phyloP scores from a whole-genome alignment of 371 early-diverging fungal species.

The Mortierella sp. region DNA sequence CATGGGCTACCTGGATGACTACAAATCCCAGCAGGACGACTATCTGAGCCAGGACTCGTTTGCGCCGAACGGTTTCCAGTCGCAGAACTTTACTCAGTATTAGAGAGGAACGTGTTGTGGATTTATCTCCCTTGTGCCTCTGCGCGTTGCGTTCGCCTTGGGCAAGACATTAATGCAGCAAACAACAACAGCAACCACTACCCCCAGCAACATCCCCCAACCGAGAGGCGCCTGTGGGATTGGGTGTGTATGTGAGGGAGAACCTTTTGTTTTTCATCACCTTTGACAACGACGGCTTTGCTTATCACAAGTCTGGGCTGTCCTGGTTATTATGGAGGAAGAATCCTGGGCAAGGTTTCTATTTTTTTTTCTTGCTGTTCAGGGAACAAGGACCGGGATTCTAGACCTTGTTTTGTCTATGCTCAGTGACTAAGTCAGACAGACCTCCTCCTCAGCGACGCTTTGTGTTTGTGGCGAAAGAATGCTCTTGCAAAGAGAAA shows the following conservation, averaged over 20 bases:
- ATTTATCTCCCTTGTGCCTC: neutral
- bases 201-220: neutral
- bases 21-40: constrained; percentile 73
- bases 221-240: constrained; percentile 1
- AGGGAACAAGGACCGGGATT: neutral
- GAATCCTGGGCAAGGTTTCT: neutral
- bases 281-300: neutral
- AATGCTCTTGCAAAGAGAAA: no score
- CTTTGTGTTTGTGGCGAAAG: no score
- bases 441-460: no score
- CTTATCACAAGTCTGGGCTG: neutral
- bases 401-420: no score
- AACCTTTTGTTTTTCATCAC: neutral
- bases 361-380: neutral
- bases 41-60: constrained; percentile 63
- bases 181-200: neutral
- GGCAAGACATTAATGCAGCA: neutral
- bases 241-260: neutral
- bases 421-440: no score
- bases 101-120: no score
- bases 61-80: constrained; percentile 59
- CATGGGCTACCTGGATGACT: constrained; percentile 67
- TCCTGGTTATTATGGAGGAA: neutral
- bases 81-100: constrained; percentile 70
- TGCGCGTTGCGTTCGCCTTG: neutral